phyloP scores from a whole-genome alignment of 139 green algal species.

The Diplosphaera chodatii region DNA sequence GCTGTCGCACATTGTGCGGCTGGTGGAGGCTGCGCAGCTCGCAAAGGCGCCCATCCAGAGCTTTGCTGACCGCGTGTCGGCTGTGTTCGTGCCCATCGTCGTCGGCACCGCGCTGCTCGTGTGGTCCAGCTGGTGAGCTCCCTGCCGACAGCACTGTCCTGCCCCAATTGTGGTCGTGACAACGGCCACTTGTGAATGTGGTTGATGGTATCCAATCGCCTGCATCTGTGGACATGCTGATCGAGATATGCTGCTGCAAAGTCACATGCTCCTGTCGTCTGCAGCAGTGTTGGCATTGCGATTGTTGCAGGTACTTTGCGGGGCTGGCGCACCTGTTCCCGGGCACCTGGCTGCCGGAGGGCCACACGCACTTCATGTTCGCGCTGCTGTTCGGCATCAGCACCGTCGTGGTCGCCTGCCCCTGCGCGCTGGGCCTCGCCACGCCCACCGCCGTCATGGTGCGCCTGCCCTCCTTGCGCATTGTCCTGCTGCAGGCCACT shows the following conservation, averaged over 20 bases:
- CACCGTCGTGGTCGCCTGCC: conserved; percentile 97
- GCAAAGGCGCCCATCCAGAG: conserved; percentile 93
- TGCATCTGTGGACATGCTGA: no score
- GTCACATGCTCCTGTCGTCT: no score
- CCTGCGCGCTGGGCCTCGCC: conserved; percentile 91
- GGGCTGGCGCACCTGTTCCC: conserved; percentile 33
- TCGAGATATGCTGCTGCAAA: no score
- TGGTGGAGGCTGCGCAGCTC: conserved; percentile 93
- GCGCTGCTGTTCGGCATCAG: conserved; percentile 90
- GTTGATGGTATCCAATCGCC: no score
- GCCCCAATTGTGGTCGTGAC: no score
- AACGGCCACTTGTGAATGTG: no score
- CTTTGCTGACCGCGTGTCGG: conserved; percentile 77
- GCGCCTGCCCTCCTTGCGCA: conserved; percentile 33
- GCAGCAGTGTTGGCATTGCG: no score
- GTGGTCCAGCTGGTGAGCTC: conserved; percentile 58
- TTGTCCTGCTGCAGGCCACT: no score
- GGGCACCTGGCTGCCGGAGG: conserved; percentile 67
- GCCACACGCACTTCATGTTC: conserved; percentile 82
- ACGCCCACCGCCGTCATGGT: conserved; percentile 99
- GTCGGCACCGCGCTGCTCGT: conserved; percentile 69
- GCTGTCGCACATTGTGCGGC: conserved; percentile 86
- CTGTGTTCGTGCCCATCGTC: conserved; percentile 87
- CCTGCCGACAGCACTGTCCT: no score
- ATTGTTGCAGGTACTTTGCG: conserved; percentile 30